Base-by-base conservation (phyloP, 2,329 filamentous ascomycete species). In the Alternaria conjuncta region DNA sequence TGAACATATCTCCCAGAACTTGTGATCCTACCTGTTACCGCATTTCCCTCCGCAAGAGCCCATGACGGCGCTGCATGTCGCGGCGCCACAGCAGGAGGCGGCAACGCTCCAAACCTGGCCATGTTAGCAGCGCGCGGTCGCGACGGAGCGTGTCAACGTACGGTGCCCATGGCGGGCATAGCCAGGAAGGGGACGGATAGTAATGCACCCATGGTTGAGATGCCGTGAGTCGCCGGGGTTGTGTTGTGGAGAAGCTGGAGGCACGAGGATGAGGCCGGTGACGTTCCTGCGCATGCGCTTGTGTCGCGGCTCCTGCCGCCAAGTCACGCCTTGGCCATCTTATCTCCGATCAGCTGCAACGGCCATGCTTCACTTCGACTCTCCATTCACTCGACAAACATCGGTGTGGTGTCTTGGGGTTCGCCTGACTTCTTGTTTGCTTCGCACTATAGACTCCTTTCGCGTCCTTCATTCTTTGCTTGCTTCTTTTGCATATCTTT, bases 1-100 rank as follows among this genome's bases (percentile, higher is more conserved):
- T 32, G 13, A 44, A 9, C 21, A 53, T 47, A 32, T 18, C 53
- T 21, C 13, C 47, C 18, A 10, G 30, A 3, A 2, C 43, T 30
- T 18, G 9, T 12, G 4, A 2, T 50, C 55, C 66, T 82, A 94
- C 92, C 93, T 97, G 85, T 97, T 98, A 73, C 94, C 93, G 82
- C 95, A 98, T 80, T 97, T 98, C 56, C 71, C 71, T 60, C 96
- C 95, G 79, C 95, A 99, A 12, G 94, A 92, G 79, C 92, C 96
- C 84, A 94, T 98, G 53, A 98, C 91, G 79, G 96, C 95, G 72
- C 94, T 97, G 83, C 95, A 98, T 56, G 96, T 97, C 49, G 96
- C 94, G 26, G 96, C 96, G 78, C 96, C 96, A 80, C 96, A 99
- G 83, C 96, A 99, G 75, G 94, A 97, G 67, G 92, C 93, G 66